Percentiles rank a stretch among this genome's conserved stretches.
Conservation (phyloP, 2,329 filamentous ascomycete species). For the Hymenoscyphus occultus region DNA sequence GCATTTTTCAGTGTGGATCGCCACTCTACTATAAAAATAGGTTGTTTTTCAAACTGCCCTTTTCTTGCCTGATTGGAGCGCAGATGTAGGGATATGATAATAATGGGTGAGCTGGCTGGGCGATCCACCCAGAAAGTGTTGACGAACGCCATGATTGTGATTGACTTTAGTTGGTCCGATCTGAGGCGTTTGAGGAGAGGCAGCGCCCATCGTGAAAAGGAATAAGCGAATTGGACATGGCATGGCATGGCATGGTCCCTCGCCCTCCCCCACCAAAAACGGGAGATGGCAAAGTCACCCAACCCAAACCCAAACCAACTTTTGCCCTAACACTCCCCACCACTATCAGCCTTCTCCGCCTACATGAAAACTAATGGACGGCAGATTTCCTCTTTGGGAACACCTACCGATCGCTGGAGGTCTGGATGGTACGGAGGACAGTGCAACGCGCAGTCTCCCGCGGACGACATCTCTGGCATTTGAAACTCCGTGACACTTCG, state of each 20-base stretch:
- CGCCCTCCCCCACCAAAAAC: neutral
- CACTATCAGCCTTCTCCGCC: neutral
- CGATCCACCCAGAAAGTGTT: neutral
- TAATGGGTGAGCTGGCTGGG: slow-evolving; percentile 8
- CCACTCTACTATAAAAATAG: neutral
- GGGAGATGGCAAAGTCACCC: neutral
- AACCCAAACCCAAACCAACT: too few species aligned
- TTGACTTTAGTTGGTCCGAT: slow-evolving; percentile 13
- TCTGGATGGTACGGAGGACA: too few species aligned
- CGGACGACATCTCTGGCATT: too few species aligned
- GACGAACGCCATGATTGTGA: slow-evolving; percentile 5
- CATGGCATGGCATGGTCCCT: too few species aligned
- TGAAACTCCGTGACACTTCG: neutral
- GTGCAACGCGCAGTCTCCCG: too few species aligned
- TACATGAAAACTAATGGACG: neutral
- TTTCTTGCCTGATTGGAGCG: neutral
- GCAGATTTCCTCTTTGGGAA: neutral
- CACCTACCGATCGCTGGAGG: neutral
- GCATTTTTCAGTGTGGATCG: neutral
- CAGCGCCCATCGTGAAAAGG: slow-evolving; percentile 8
- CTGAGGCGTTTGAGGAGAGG: slow-evolving; percentile 2
- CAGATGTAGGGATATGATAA: neutral
- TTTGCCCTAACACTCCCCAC: neutral
- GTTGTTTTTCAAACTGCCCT: too few species aligned
- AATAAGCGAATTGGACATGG: neutral